A percentile compares a stretch with the other conserved stretches of the same genome.
Evolutionary conservation across 1,284 basidiomycete genomes (phyloP).

Genomic region (Fistulinella staudtii): DNA sequence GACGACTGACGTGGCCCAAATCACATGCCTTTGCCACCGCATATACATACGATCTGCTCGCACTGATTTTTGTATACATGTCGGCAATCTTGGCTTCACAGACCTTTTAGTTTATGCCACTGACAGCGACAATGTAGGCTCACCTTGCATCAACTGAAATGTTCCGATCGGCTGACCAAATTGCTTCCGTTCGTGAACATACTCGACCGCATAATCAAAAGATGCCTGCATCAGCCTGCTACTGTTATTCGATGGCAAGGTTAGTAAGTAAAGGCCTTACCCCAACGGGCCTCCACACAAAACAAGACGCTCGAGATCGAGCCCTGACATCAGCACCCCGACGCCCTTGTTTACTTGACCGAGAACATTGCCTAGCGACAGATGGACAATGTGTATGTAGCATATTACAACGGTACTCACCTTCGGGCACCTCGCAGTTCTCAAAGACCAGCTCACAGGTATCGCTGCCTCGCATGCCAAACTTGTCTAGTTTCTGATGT

Average conservation of each 20-base stretch:
- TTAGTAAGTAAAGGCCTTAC: slow-evolving; percentile 16
- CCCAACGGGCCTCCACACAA: slow-evolving; percentile 80
- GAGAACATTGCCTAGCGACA: slow-evolving; percentile 71
- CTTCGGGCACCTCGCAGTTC: slow-evolving; percentile 82
- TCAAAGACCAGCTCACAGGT: slow-evolving; percentile 95
- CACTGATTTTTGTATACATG: slow-evolving; percentile 94
- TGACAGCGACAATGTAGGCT: slow-evolving; percentile 2
- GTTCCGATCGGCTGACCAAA: slow-evolving; percentile 86
- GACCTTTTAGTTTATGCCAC: not conserved
- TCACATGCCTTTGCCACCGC: slow-evolving; percentile 90
- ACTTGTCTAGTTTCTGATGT: slow-evolving; percentile 89
- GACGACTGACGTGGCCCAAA: slow-evolving; percentile 73
- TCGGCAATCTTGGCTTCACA: slow-evolving; percentile 75
- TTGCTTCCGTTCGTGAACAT: slow-evolving; percentile 89
- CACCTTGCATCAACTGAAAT: slow-evolving; percentile 95
- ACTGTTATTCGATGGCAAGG: slow-evolving; percentile 8
- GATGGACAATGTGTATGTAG: not conserved
- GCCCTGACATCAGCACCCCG: slow-evolving; percentile 88
- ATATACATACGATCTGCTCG: slow-evolving; percentile 89
- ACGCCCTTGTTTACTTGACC: slow-evolving; percentile 79
- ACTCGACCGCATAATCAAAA: slow-evolving; percentile 85
- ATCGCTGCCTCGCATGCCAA: slow-evolving; percentile 94
- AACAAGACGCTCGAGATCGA: slow-evolving; percentile 90
- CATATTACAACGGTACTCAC: slow-evolving; percentile 35
- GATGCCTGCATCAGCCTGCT: slow-evolving; percentile 91